Evolutionary conservation across 1,284 basidiomycete genomes (phyloP).

Genomic region (Ceratobasidium theobromae): DNA sequence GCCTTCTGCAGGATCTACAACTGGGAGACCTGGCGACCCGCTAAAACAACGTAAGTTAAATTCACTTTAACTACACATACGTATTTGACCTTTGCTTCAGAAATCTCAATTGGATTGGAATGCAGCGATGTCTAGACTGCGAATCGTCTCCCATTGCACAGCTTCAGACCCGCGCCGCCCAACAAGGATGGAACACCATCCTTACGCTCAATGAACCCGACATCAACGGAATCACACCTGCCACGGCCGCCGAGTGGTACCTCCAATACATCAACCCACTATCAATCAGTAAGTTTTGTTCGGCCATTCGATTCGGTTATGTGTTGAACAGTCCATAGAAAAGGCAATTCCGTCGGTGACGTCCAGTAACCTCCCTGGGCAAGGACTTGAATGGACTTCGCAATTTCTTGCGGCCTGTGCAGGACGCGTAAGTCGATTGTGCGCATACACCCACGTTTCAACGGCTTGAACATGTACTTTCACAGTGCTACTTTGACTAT

Average conservation of each 20-base stretch:
- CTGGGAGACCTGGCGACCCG: conserved; percentile 30
- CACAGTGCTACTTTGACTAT: conserved; percentile 30
- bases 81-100: background rate
- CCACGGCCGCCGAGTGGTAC: conserved; percentile 27
- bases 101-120: conserved; percentile 23
- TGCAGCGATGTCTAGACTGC: conserved; percentile 10
- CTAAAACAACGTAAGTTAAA: conserved; percentile 9
- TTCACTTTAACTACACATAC: background rate
- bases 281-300: conserved; percentile 16
- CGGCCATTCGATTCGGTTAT: background rate
- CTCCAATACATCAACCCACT: conserved; percentile 31
- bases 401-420: conserved; percentile 21
- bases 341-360: conserved; percentile 29
- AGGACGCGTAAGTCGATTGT: conserved; percentile 5
- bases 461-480: background rate
- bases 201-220: conserved; percentile 32
- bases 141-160: conserved; percentile 8
- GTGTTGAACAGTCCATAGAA: background rate
- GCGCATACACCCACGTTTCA: background rate
- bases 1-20: conserved; percentile 27
- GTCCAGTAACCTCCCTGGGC: conserved; percentile 4
- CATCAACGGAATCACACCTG: conserved; percentile 11
- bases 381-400: conserved; percentile 27
- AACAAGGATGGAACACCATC: conserved; percentile 28
- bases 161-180: conserved; percentile 8